A percentile compares a stretch with the other conserved stretches of the same genome.
Conservation (phyloP, 2,329 filamentous ascomycete genomes). For the Leptographium lundbergii region DNA sequence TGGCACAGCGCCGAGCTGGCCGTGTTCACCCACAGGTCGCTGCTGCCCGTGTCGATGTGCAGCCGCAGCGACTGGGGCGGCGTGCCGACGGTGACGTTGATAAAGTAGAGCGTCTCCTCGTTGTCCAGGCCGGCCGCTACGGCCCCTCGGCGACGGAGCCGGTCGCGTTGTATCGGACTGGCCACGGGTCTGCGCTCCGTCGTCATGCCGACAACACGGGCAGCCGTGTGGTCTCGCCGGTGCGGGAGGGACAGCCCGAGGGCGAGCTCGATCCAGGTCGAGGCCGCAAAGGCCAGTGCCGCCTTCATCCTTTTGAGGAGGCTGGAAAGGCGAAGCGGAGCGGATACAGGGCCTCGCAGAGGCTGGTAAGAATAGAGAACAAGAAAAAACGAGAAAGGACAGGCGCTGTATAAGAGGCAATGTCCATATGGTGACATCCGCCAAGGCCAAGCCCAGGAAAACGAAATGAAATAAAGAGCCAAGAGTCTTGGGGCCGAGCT, state of each 20-base stretch:
- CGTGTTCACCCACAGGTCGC: constrained; percentile 60
- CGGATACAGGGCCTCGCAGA: background rate
- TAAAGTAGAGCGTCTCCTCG: constrained; percentile 50
- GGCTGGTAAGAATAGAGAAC: background rate
- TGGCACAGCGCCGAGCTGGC: constrained; percentile 47
- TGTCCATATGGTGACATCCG: background rate
- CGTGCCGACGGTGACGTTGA: constrained; percentile 51
- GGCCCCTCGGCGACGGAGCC: constrained; percentile 26
- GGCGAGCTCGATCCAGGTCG: constrained; percentile 14
- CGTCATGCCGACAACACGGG: constrained; percentile 31
- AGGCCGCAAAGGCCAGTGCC: constrained; percentile 15
- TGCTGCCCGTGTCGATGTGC: constrained; percentile 57
- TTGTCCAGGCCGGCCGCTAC: constrained; percentile 40
- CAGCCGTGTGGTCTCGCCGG: constrained; percentile 19
- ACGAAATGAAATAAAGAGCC: background rate
- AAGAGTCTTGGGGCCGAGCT: background rate
- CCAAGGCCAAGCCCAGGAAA: background rate
- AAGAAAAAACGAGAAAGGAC: background rate
- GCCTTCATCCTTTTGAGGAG: constrained; percentile 21
- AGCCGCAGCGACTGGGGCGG: constrained; percentile 44
- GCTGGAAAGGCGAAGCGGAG: background rate
- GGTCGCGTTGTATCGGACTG: constrained; percentile 31
- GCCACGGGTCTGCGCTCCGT: constrained; percentile 26
- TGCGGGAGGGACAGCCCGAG: constrained; percentile 18
- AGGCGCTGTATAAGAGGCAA: background rate